Percentiles rank a stretch among this genome's conserved stretches.
These are phyloP conservation scores for Aspergillus versicolor DNA, from an alignment of 2,329 filamentous ascomycete genomes.

Conservation along the genomic window DNA sequence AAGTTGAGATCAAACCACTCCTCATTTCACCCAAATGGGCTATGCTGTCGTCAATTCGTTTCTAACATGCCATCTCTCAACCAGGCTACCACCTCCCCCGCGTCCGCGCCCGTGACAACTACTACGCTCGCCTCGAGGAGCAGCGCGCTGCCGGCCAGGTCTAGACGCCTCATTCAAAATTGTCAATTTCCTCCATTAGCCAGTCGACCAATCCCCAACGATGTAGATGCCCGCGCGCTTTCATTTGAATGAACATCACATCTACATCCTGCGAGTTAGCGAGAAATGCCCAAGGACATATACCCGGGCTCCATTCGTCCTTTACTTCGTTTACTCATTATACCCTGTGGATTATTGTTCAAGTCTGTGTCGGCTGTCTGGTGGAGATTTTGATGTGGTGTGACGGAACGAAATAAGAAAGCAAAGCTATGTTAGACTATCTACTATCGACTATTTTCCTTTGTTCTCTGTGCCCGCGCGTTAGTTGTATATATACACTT, in stretches of 20 bases:
- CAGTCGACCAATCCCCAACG: not conserved
- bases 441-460: constrained; percentile 7
- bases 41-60: not conserved
- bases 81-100: constrained; percentile 64
- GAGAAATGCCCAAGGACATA: not conserved
- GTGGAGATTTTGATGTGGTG: not conserved
- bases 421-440: constrained; percentile 21
- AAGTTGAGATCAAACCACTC: constrained; percentile 32
- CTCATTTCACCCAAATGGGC: not conserved
- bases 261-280: not conserved
- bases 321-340: not conserved
- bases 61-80: not conserved
- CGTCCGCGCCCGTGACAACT: constrained; percentile 62
- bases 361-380: not conserved
- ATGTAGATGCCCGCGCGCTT: not conserved
- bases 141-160: constrained; percentile 50
- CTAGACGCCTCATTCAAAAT: constrained; percentile 23
- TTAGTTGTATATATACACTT: constrained; percentile 36
- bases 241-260: not conserved
- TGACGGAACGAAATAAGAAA: constrained; percentile 3
- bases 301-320: constrained; percentile 1
- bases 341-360: not conserved
- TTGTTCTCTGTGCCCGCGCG: constrained; percentile 13
- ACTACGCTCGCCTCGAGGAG: constrained; percentile 64
- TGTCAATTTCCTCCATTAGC: constrained; percentile 12